Base-by-base conservation (phyloP, 495 filamentous ascomycete species). In the Neurospora sp. region DNA sequence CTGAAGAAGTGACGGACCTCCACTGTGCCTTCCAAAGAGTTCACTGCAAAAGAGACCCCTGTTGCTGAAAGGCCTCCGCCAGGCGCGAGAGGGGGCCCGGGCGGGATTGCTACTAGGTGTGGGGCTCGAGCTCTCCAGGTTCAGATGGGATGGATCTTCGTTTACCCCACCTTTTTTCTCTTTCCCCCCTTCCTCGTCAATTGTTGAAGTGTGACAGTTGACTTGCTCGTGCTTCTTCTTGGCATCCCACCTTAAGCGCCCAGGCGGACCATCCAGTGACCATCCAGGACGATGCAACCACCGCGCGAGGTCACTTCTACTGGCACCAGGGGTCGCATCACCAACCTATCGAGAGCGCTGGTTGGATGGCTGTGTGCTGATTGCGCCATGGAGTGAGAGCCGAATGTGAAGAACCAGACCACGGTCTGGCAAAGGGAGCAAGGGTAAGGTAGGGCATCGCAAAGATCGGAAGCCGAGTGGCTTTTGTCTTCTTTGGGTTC, bases 171-270 rank as follows among this genome's bases (percentile, higher is more conserved):
- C 16, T 69, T 9, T 48, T 69, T 39, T 70, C 69, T n/a, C 41
- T n/a, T 44, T 44, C 41, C 16, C 41, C 16, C 41, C 72, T 40
- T 16, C 40, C 48, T 59, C 20, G 44, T 38, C 18, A 14, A 3
- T 6, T 59, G 12, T 31, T 3, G 31, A 31, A 62, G 54, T 31
- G 54, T 62, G 54, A 62, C 54, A 18, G 23, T 62, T 62, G 10
- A 14, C 70, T n/a, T 46, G 37, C 42, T 72, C 46, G 11, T 27
- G 46, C 20, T 54, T 54, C 46, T 23, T 70, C 35, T 39, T 70
- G 70, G 18, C 75, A 78, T 77, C 72, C 72, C 77, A 76, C 77
- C 66, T 77, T 79, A 79, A 79, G 77, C 77, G 77, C 77, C 77
- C 69, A 76, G 20, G 73, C 69, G 12, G 46, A 69, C 48, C 71